Percentiles rank a stretch among this genome's conserved stretches.
Evolutionary conservation across 2,329 filamentous ascomycete genomes (phyloP).

Genomic region (Pseudogymnoascus sp.): DNA sequence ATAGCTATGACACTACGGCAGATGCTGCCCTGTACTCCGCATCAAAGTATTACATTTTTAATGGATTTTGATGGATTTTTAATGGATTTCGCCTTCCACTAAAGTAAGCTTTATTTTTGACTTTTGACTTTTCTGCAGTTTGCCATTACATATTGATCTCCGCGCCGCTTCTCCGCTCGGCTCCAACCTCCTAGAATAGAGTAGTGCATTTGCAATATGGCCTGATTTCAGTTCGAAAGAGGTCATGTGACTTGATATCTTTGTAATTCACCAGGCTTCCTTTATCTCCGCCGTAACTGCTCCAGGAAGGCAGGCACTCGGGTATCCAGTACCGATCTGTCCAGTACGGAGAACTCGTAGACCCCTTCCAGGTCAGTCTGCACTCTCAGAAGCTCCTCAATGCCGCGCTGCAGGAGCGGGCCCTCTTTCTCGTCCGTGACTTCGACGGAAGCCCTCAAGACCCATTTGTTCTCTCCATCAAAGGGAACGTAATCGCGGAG

Average conservation of each 20-base stretch:
- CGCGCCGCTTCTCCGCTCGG: not conserved
- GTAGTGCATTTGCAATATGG: not conserved
- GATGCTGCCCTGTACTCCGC: not conserved
- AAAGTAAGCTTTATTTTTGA: slow-evolving; percentile 6
- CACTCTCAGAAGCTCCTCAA: slow-evolving; percentile 41
- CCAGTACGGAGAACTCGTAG: slow-evolving; percentile 44
- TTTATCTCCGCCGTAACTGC: not conserved
- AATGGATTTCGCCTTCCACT: not conserved
- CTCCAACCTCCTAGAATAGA: not conserved
- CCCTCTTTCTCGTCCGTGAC: slow-evolving; percentile 50
- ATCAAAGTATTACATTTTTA: not conserved
- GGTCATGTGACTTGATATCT: slow-evolving; percentile 5
- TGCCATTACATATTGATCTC: not conserved
- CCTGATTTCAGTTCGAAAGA: not conserved
- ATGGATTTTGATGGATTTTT: too few species aligned
- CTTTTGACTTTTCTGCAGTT: not conserved
- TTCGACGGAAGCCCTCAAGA: slow-evolving; percentile 45
- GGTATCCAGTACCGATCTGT: slow-evolving; percentile 47
- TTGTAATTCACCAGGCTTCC: not conserved
- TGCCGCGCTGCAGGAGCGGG: slow-evolving; percentile 43
- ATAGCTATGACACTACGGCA: not conserved
- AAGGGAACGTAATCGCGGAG: slow-evolving; percentile 24
- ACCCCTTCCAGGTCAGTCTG: slow-evolving; percentile 42
- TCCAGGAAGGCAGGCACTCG: slow-evolving; percentile 24
- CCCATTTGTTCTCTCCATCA: slow-evolving; percentile 44